These are phyloP conservation scores for Chenopodium berlandieri DNA, from an alignment of 148 eudicot genomes.

Conservation along the genomic window DNA sequence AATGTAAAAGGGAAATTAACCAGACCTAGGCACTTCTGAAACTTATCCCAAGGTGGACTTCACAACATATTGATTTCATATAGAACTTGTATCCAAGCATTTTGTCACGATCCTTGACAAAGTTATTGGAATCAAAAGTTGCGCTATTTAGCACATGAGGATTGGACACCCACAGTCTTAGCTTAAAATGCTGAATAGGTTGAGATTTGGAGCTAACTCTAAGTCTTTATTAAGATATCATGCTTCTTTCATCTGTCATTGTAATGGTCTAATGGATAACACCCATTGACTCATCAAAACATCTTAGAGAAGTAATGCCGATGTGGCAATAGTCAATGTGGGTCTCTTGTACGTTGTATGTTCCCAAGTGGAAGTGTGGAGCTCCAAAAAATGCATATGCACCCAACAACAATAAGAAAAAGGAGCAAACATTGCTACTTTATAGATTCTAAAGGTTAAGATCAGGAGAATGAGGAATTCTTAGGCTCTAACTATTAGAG, in stretches of 20 bases:
- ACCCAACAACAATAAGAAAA: not conserved
- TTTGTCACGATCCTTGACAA: not conserved
- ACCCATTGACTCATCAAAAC: not conserved
- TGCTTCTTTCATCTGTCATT: not conserved
- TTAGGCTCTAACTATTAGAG: no score
- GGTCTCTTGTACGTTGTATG: not conserved
- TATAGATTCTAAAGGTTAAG: not conserved
- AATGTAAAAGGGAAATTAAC: no score
- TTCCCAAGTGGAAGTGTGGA: not conserved
- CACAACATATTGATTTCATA: not conserved
- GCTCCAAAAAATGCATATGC: not conserved
- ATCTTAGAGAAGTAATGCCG: not conserved
- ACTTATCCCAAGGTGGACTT: no score
- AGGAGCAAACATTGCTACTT: not conserved
- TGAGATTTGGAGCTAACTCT: not conserved
- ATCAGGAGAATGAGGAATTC: no score
- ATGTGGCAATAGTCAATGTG: not conserved
- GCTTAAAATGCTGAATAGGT: not conserved
- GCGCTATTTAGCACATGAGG: not conserved
- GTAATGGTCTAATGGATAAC: not conserved
- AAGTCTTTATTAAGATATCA: not conserved
- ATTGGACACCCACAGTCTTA: not conserved
- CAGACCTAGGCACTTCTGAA: no score
- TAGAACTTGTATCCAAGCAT: not conserved
- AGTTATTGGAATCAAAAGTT: not conserved